Conservation (phyloP, 164 flowering plant genomes). For the Akebia trifoliata region DNA sequence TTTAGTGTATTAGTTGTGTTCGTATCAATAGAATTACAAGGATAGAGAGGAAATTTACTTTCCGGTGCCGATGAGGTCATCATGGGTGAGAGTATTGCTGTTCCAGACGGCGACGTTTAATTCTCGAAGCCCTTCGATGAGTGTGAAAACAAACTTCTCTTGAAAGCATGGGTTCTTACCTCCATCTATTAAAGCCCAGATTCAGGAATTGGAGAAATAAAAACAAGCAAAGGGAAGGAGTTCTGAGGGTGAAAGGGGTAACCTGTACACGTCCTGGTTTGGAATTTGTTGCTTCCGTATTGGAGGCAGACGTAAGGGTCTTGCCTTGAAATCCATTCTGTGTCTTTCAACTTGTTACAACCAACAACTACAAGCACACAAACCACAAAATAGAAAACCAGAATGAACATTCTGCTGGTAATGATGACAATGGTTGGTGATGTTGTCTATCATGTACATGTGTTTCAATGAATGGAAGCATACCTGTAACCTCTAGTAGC, state of each 20-base stretch:
- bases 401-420: too few species aligned
- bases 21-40: too few species aligned
- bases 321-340: conserved; percentile 92
- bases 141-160: conserved; percentile 64
- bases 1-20: too few species aligned
- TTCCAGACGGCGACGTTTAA: conserved; percentile 69
- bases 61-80: conserved; percentile 83
- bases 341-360: conserved; percentile 73
- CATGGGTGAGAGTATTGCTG: conserved; percentile 63
- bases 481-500: conserved; percentile 81
- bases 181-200: conserved; percentile 46
- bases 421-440: too few species aligned
- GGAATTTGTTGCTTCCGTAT: conserved; percentile 58
- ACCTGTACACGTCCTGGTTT: conserved; percentile 93
- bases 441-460: too few species aligned
- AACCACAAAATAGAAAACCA: background rate
- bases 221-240: background rate
- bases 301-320: conserved; percentile 90
- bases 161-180: conserved; percentile 77
- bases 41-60: conserved; percentile 44
- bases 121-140: conserved; percentile 78
- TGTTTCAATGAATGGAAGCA: too few species aligned
- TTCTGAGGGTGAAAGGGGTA: background rate
- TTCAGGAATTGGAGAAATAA: background rate
- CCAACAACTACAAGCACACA: conserved; percentile 52